A percentile compares a stretch with the other conserved stretches of the same genome.
Conservation (phyloP, 2,329 filamentous ascomycete genomes). For the Raffaelea ambrosiae region DNA sequence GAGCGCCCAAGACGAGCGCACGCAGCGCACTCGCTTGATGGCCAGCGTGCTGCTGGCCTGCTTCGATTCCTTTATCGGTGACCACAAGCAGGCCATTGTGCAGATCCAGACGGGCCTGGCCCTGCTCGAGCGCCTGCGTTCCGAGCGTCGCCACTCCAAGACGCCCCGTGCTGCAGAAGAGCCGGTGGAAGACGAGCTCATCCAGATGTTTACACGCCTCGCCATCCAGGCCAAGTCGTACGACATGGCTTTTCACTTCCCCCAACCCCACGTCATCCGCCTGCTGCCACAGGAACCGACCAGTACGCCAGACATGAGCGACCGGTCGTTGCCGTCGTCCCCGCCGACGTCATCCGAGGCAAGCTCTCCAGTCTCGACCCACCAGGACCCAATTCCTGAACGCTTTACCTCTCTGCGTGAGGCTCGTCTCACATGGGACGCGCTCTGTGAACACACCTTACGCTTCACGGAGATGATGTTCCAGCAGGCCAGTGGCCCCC, state of each 20-base stretch:
- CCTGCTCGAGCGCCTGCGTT: conserved; percentile 44
- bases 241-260: conserved; percentile 61
- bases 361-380: conserved; percentile 30
- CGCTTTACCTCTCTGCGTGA: conserved; percentile 42
- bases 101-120: conserved; percentile 53
- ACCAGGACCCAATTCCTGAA: conserved; percentile 29
- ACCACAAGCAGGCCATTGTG: conserved; percentile 51
- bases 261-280: conserved; percentile 51
- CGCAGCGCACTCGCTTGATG: conserved; percentile 46
- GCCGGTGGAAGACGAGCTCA: conserved; percentile 48
- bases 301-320: too few species aligned
- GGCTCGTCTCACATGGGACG: conserved; percentile 48
- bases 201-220: conserved; percentile 55
- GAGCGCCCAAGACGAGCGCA: conserved; percentile 29
- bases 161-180: conserved; percentile 19
- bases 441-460: conserved; percentile 46
- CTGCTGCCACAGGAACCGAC: conserved; percentile 26
- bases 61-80: conserved; percentile 59
- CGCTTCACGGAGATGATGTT: conserved; percentile 51
- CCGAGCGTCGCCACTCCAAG: conserved; percentile 29
- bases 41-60: conserved; percentile 57
- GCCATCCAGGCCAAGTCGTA: conserved; percentile 60
- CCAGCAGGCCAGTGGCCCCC: conserved; percentile 35
- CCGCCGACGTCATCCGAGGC: conserved; percentile 24
- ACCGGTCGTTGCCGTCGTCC: neutral